Evolutionary conservation across 2,329 filamentous ascomycete species (phyloP).

Genomic region (Sclerotinia minor): DNA sequence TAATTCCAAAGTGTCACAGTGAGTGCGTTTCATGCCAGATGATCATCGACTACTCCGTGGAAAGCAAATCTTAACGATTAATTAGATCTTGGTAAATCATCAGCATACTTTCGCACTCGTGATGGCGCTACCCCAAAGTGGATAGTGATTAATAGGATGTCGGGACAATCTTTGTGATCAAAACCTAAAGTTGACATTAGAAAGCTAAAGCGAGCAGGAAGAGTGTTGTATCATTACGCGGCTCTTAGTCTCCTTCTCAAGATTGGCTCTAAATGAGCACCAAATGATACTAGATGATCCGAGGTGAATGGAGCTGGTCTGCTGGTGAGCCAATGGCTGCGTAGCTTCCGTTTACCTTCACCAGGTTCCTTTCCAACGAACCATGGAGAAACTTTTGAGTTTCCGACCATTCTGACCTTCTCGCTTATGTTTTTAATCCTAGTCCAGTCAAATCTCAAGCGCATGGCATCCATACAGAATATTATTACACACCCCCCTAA

Average conservation of each 20-base stretch:
- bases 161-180: not conserved
- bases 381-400: conserved; percentile 11
- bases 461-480: conserved; percentile 21
- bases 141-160: not conserved
- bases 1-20: not conserved
- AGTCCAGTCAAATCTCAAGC: conserved; percentile 16
- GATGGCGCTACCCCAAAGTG: not conserved
- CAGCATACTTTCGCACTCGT: not conserved
- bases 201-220: not conserved
- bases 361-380: conserved; percentile 7
- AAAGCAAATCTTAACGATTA: not conserved
- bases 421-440: conserved; percentile 15
- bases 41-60: not conserved
- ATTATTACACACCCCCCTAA: not conserved
- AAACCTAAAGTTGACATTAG: not conserved
- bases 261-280: conserved; percentile 2
- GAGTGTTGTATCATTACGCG: not conserved
- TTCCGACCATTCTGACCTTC: not conserved
- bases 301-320: not conserved
- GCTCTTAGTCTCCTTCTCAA: not conserved
- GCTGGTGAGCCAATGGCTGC: not conserved
- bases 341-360: conserved; percentile 7
- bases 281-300: not conserved
- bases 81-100: not conserved
- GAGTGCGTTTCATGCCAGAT: not conserved